These are phyloP conservation scores for Aspergillus novoparasiticus DNA, from an alignment of 2,329 filamentous ascomycete species.

Conservation along the genomic window DNA sequence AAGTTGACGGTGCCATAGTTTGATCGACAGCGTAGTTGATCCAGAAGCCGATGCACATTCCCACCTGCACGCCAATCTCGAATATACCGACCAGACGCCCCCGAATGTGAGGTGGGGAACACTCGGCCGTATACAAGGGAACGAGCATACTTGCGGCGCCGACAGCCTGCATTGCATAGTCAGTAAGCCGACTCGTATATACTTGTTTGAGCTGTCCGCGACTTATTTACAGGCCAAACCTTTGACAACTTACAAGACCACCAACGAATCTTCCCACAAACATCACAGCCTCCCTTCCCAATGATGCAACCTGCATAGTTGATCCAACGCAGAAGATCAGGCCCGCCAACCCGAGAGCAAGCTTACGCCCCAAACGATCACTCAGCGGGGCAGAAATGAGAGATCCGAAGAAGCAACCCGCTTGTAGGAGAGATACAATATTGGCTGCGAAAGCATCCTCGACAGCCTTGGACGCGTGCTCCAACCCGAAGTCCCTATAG, in stretches of 20 bases:
- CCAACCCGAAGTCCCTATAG: slow-evolving; percentile 14
- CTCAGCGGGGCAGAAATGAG: slow-evolving; percentile 38
- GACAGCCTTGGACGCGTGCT: background rate
- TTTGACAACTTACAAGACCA: background rate
- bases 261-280: background rate
- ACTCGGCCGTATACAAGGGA: slow-evolving; percentile 11
- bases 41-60: slow-evolving; percentile 49
- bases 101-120: slow-evolving; percentile 58
- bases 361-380: slow-evolving; percentile 55
- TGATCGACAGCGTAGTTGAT: slow-evolving; percentile 53
- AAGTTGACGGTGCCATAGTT: slow-evolving; percentile 40
- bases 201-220: background rate
- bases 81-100: slow-evolving; percentile 62
- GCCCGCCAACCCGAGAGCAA: slow-evolving; percentile 57
- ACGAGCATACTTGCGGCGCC: slow-evolving; percentile 13
- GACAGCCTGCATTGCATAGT: background rate
- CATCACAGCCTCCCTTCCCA: slow-evolving; percentile 18
- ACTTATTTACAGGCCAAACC: background rate
- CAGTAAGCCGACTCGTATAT: background rate
- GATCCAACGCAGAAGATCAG: slow-evolving; percentile 57
- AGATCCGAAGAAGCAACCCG: slow-evolving; percentile 23
- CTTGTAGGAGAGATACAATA: slow-evolving; percentile 18
- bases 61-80: slow-evolving; percentile 55
- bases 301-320: background rate
- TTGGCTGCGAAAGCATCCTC: slow-evolving; percentile 14